Conservation (phyloP, 169 alveolate genomes). For the Sarcocystis neurona region DNA sequence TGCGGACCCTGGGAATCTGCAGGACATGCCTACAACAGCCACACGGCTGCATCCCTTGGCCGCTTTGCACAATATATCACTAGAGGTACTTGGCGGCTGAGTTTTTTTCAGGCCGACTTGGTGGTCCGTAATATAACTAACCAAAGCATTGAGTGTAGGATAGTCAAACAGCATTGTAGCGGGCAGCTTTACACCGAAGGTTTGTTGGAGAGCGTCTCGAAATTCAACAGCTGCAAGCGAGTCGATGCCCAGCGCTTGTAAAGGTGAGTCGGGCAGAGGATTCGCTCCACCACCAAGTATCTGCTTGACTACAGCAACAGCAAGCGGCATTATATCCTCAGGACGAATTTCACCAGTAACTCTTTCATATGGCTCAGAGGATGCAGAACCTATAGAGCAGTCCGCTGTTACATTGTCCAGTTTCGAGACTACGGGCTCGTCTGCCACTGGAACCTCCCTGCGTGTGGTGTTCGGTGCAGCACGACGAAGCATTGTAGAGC, state of each 20-base stretch:
- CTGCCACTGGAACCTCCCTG: too few relatives aligned
- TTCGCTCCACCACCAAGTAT: not conserved
- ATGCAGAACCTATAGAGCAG: too few relatives aligned
- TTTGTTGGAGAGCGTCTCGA: conserved; percentile 69
- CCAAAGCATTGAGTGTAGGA: conserved; percentile 70
- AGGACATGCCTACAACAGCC: conserved; percentile 42
- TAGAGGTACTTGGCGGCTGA: too few relatives aligned
- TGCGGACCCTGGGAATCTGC: conserved; percentile 16
- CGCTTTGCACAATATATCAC: conserved; percentile 1
- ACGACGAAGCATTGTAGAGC: too few relatives aligned
- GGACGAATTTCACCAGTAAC: too few relatives aligned
- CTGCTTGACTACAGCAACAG: not conserved
- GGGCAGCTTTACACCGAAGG: conserved; percentile 68
- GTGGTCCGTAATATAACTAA: conserved; percentile 62
- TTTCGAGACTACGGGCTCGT: too few relatives aligned
- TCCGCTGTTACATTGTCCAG: too few relatives aligned
- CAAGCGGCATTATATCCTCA: too few relatives aligned
- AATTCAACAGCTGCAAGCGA: conserved; percentile 76
- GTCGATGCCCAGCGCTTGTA: conserved; percentile 75
- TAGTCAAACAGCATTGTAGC: conserved; percentile 73
- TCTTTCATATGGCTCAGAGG: too few relatives aligned
- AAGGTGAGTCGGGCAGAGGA: conserved; percentile 44
- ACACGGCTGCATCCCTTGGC: conserved; percentile 59
- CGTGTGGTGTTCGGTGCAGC: too few relatives aligned
- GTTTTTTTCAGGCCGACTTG: conserved; percentile 16